These are phyloP conservation scores for Pichia insulana DNA, from an alignment of 805 yeast genomes.

Conservation along the genomic window DNA sequence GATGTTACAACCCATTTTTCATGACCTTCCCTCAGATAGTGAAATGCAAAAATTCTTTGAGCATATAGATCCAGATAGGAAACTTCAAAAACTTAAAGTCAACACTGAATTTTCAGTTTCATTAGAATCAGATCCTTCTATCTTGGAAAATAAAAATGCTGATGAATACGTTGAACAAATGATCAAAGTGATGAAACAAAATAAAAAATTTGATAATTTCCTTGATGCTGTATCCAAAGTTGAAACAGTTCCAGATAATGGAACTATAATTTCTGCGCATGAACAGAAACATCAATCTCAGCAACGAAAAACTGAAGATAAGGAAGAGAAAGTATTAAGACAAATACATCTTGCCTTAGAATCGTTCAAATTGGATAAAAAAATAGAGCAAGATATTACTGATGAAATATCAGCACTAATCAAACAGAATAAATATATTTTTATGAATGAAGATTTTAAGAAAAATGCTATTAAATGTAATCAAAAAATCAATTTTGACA, in stretches of 20 bases:
- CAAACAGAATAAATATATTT: conserved; percentile 9
- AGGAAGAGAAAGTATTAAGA: not conserved
- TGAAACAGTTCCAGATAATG: conserved; percentile 7
- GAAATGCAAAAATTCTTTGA: conserved; percentile 4
- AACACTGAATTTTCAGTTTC: conserved; percentile 1
- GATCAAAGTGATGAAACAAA: conserved; percentile 17
- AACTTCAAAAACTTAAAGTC: conserved; percentile 4
- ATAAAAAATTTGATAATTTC: conserved; percentile 19
- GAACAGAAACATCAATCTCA: conserved; percentile 5
- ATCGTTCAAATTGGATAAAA: conserved; percentile 16
- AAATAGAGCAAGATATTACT: conserved; percentile 16
- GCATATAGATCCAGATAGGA: conserved; percentile 1
- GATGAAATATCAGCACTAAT: conserved; percentile 15
- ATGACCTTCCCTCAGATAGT: conserved; percentile 1
- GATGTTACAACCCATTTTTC: conserved; percentile 4
- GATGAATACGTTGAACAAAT: conserved; percentile 20
- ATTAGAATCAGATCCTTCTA: conserved; percentile 4
- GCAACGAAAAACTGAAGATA: not conserved
- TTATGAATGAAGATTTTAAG: conserved; percentile 1
- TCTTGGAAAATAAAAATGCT: conserved; percentile 8
- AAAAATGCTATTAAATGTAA: not conserved
- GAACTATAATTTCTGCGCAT: too few species aligned
- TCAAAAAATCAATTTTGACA: too few species aligned
- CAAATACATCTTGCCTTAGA: conserved; percentile 20
- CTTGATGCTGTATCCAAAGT: conserved; percentile 16